Conservation (phyloP, 352 stramenopile genomes). For the Pythium volutum region DNA sequence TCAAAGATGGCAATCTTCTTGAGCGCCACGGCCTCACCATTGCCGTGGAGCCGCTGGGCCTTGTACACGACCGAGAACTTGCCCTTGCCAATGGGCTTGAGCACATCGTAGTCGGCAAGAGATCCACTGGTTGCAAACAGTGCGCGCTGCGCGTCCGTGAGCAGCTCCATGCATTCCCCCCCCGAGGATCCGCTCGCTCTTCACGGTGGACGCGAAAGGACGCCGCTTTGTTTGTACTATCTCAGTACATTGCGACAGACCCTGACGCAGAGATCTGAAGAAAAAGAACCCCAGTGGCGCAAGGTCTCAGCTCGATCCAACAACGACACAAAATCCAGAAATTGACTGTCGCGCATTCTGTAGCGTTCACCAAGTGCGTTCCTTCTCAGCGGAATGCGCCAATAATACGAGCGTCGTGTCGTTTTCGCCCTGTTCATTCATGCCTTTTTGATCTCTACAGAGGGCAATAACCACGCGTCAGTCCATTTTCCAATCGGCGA, state of each 20-base stretch:
- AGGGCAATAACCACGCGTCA: background rate
- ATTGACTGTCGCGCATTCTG: too few species aligned
- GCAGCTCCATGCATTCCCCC: constrained; percentile 66
- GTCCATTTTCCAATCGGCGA: background rate
- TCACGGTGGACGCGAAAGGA: constrained; percentile 14
- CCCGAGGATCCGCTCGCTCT: background rate
- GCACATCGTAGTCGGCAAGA: constrained; percentile 75
- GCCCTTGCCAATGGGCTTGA: constrained; percentile 90
- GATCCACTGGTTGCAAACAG: constrained; percentile 56
- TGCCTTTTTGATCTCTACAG: constrained; percentile 57
- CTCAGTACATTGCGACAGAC: background rate
- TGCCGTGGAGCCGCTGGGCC: constrained; percentile 49
- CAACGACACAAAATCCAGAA: too few species aligned
- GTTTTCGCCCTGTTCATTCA: constrained; percentile 13
- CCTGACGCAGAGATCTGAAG: background rate
- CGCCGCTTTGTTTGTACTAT: background rate
- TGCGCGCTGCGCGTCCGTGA: constrained; percentile 67
- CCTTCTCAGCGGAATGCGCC: too few species aligned
- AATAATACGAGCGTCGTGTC: background rate
- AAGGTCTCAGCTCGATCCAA: background rate
- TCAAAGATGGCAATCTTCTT: constrained; percentile 94
- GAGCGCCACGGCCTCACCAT: constrained; percentile 82
- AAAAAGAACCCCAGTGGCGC: constrained; percentile 3
- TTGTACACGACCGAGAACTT: constrained; percentile 94
- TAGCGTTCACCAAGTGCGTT: too few species aligned